Evolutionary conservation across 140 eudicot genomes (phyloP), one percentile per base, ranked within the genome.

Genomic region (Oenanthe javanica): DNA sequence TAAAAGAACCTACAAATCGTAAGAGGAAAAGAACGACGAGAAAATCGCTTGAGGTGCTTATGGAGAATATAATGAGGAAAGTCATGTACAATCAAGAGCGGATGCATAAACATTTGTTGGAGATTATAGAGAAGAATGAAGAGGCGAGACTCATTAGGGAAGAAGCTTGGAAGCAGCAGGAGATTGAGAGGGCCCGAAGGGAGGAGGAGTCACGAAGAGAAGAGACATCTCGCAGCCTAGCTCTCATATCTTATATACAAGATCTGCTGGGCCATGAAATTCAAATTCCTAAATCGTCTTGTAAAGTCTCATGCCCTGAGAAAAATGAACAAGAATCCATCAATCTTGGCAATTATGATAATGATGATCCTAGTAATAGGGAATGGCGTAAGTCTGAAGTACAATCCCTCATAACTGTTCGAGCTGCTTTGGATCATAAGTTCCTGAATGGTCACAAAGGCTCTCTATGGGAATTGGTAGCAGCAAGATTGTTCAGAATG

Each of bases 381-480:
- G 88, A 85, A 83, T 90, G 94, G 94, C 88, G 91, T 10, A 90
- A 88, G 77, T 82, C 91, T 27, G 94, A 90, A 80, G 94, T 88
- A 0, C 89, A 90, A 79, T 87, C 90, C 12, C 88, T 88, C 3
- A 85, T 90, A 81, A 81, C 91, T 0, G 80, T 88, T 49, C 80
- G 91, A 49, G 72, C 86, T 63, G 86, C 89, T 55, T 3, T 90
- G 77, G 84, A 85, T 82, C 88, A 83, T 6, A 88, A 80, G 84
- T 88, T 90, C 52, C 76, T 59, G 15, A 83, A 74, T 46, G 89
- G 85, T n/a, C 74, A 82, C 0, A 90, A 80, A 84, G 40, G 84
- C 38, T 71, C 86, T 0, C 9, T 85, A 4, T 90, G 95, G 95
- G 90, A 86, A 52, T 85, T 88, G 48, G 88, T 90, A 25, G 84